Percentiles rank a stretch among this genome's conserved stretches.
Evolutionary conservation across 257 asterid genomes (phyloP).

Genomic region (Ilex asprella): DNA sequence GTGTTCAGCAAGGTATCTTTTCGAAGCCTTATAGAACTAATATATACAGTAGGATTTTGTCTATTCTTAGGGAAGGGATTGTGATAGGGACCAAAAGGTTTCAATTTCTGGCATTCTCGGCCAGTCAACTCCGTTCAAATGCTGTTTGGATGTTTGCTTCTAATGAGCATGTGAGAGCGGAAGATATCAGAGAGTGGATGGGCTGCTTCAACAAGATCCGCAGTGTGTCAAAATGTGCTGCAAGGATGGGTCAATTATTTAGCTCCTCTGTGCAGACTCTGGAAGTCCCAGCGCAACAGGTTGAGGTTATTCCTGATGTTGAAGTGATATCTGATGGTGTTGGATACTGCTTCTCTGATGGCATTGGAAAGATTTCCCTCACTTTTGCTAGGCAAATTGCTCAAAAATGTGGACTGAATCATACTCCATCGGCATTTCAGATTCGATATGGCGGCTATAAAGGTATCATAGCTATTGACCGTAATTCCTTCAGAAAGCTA

Average conservation of each 20-base stretch:
- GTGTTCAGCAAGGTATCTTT: slow-evolving; percentile 48
- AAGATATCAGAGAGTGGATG: slow-evolving; percentile 88
- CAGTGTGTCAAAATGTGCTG: slow-evolving; percentile 82
- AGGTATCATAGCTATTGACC: slow-evolving; percentile 77
- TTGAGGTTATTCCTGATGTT: slow-evolving; percentile 60
- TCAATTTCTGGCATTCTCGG: slow-evolving; percentile 79
- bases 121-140: slow-evolving; percentile 86
- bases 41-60: slow-evolving; percentile 49
- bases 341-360: slow-evolving; percentile 85
- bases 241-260: slow-evolving; percentile 94
- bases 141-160: slow-evolving; percentile 99
- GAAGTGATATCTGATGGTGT: slow-evolving; percentile 64
- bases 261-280: slow-evolving; percentile 69
- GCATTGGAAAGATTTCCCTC: slow-evolving; percentile 76
- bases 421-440: slow-evolving; percentile 86
- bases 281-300: slow-evolving; percentile 45
- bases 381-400: slow-evolving; percentile 54
- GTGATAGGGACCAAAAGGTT: slow-evolving; percentile 68
- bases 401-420: slow-evolving; percentile 44
- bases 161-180: slow-evolving; percentile 54
- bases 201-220: slow-evolving; percentile 77
- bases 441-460: slow-evolving; percentile 93
- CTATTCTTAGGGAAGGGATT: slow-evolving; percentile 69
- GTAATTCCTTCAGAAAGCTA: slow-evolving; percentile 53
- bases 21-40: slow-evolving; percentile 60